phyloP scores from a whole-genome alignment of 768 basidiomycete genomes.

The Trametes sanguinea region DNA sequence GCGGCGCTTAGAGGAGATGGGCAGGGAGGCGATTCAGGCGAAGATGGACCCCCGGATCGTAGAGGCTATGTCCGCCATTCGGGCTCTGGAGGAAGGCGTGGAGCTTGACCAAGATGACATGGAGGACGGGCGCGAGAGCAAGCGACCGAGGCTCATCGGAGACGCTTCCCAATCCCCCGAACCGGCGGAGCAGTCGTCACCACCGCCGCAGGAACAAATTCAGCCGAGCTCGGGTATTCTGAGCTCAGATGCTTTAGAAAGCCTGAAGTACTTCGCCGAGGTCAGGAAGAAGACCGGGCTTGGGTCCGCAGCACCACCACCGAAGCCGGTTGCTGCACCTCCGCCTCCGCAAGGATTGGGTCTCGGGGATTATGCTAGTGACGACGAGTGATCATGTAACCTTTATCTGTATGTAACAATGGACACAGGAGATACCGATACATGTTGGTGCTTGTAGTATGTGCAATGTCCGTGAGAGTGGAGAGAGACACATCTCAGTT shows the following conservation, averaged over 20 bases:
- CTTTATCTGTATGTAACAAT: conserved; percentile 19
- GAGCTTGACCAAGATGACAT: conserved; percentile 39
- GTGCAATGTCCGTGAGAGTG: neutral
- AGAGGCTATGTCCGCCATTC: conserved; percentile 82
- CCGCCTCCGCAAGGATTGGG: conserved; percentile 52
- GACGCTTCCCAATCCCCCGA: conserved; percentile 23
- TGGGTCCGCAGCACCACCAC: conserved; percentile 23
- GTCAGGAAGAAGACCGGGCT: conserved; percentile 69
- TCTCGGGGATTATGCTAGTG: conserved; percentile 79
- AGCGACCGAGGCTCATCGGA: conserved; percentile 37
- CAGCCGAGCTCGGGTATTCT: conserved; percentile 61
- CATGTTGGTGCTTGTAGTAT: conserved; percentile 10
- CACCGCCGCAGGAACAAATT: conserved; percentile 34
- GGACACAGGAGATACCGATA: conserved; percentile 19
- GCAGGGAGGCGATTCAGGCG: conserved; percentile 83
- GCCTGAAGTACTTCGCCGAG: conserved; percentile 88
- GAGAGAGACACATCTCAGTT: neutral
- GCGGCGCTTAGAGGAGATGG: conserved; percentile 76
- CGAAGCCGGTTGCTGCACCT: conserved; percentile 33
- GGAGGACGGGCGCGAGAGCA: conserved; percentile 39
- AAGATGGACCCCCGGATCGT: conserved; percentile 86
- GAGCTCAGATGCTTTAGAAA: conserved; percentile 83
- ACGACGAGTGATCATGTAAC: conserved; percentile 42
- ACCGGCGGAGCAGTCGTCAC: conserved; percentile 24
- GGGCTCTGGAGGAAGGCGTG: conserved; percentile 85